Base-by-base conservation (phyloP, 371 early-diverging fungal species). In the Apophysomyces trapeziformis region DNA sequence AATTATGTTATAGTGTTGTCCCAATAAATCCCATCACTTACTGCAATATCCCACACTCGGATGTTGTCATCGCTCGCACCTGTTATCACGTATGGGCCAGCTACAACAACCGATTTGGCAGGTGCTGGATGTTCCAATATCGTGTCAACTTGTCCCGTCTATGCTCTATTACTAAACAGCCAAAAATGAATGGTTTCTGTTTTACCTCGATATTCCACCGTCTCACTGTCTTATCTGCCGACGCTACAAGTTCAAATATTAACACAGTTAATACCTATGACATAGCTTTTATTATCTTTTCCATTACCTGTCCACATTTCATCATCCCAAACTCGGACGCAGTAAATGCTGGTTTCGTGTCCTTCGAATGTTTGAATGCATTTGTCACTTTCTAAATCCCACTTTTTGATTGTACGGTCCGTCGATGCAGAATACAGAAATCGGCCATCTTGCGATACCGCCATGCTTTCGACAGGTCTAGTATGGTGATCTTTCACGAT, bases 1-100 rank as follows among this genome's bases (percentile, higher is more conserved):
- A 38, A 26, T 26, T 26, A 26, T 26, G 32, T 26, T 26, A 26
- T 3, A 26, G 32, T 26, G 32, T 41, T 64, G 35, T 32, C 37
- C 35, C 58, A 58, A 35, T 4, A 14, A 36, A 14, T 46, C 32
- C 38, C 5, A 7, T 7, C 60, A 76, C 85, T 76, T 88, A 93
- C 95, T 38, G 89, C 89, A 68, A 90, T 77, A 64, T 94, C 90
- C 89, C 91, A 95, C 4, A 94, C 83, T 21, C 92, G 87, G 32
- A 95, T 85, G 21, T 82, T 80, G 73, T 95, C 94, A 73, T 95
- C 94, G 18, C 96, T 85, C 14, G 87, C 78, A 7, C 95, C 96
- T 14, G 94, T 93, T 0, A 89, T 70, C 1, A 94, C 70, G 71
- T 90, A 89, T 35, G 86, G 84, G 1, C 88, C 90, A 11, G 84